Percentiles rank a stretch among this genome's conserved stretches.
Conservation (phyloP, 495 filamentous ascomycete species). For the Hypoxylon perforatum region DNA sequence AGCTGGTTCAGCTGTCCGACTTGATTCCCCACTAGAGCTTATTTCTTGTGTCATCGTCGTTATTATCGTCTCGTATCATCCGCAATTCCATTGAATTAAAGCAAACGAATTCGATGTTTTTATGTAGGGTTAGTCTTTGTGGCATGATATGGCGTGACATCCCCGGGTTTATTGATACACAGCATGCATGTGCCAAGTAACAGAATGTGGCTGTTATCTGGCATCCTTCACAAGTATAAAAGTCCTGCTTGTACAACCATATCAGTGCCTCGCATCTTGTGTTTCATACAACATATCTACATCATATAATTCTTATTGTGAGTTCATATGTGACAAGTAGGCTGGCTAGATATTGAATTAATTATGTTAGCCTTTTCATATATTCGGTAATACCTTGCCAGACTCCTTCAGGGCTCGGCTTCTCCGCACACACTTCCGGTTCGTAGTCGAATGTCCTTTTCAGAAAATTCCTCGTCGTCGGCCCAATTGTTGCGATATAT, state of each 20-base stretch:
- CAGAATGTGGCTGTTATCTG: no score
- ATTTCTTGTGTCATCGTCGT: neutral
- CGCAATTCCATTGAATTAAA: neutral
- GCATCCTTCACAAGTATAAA: no score
- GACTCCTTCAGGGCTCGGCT: constrained; percentile 87
- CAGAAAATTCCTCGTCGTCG: constrained; percentile 87
- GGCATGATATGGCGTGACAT: neutral
- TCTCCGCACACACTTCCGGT: constrained; percentile 84
- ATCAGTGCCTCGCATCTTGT: no score
- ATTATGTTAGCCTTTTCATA: constrained; percentile 23
- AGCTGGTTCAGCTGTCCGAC: neutral
- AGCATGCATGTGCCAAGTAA: neutral
- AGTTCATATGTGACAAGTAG: neutral
- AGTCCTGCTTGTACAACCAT: neutral
- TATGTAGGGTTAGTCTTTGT: neutral
- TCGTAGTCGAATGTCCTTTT: constrained; percentile 71
- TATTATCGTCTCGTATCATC: neutral
- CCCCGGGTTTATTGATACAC: neutral
- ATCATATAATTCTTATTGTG: no score
- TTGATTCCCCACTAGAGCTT: constrained; percentile 1
- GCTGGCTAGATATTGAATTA: neutral
- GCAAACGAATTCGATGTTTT: neutral
- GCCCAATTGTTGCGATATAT: constrained; percentile 88
- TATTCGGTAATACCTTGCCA: constrained; percentile 72
- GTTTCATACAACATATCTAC: constrained; percentile 2